phyloP scores from a whole-genome alignment of 2,329 filamentous ascomycete species.

The Sodiomyces alkalinus region DNA sequence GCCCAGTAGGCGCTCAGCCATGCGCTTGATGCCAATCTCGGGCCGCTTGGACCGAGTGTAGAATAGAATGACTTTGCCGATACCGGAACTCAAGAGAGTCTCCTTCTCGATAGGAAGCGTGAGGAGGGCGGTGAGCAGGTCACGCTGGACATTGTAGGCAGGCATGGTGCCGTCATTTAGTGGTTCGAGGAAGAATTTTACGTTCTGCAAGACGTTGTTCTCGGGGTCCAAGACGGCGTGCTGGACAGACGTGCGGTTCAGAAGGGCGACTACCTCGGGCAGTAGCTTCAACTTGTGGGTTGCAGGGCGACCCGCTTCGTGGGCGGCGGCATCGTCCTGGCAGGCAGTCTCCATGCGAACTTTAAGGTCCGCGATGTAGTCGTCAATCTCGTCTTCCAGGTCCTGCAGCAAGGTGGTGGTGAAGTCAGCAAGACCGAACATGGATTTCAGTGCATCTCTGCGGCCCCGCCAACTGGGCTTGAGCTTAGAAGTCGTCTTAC shows the following conservation, averaged over 20 bases:
- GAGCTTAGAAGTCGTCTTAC: conserved; percentile 38
- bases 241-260: conserved; percentile 80
- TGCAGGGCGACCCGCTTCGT: conserved; percentile 64
- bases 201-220: conserved; percentile 84
- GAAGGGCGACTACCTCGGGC: conserved; percentile 71
- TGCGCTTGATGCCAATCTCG: conserved; percentile 77
- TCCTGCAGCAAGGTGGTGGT: conserved; percentile 38
- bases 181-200: conserved; percentile 95
- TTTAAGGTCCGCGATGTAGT: conserved; percentile 77
- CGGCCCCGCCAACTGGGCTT: no score
- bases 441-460: no score
- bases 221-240: conserved; percentile 83
- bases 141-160: conserved; percentile 93
- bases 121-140: conserved; percentile 69
- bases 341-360: conserved; percentile 84
- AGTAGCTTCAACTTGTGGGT: conserved; percentile 89
- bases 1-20: conserved; percentile 79
- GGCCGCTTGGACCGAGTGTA: conserved; percentile 92
- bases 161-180: conserved; percentile 87
- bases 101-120: conserved; percentile 85
- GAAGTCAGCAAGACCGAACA: neutral
- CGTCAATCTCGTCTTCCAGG: conserved; percentile 77
- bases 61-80: conserved; percentile 92
- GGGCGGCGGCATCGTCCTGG: conserved; percentile 69
- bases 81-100: conserved; percentile 73